A percentile compares a stretch with the other conserved stretches of the same genome.
phyloP scores from a whole-genome alignment of 192 early-diverging fungal species.

The Podila verticillata region DNA sequence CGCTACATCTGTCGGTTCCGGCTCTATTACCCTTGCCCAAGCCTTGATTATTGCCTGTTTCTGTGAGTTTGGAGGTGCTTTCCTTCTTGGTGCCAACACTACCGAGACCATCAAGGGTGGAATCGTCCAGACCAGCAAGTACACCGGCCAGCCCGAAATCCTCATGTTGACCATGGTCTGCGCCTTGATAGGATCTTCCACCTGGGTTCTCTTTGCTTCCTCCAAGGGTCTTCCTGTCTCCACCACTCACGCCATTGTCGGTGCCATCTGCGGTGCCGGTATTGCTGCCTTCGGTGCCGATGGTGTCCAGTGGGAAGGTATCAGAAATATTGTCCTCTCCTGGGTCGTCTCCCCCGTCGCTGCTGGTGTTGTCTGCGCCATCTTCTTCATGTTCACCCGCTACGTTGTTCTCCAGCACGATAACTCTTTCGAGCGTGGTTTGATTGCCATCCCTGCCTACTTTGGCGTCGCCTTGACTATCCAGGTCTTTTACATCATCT shows the following conservation, averaged over 20 bases:
- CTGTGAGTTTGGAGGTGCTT: conserved; percentile 81
- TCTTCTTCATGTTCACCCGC: conserved; percentile 75
- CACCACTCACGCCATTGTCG: conserved; percentile 87
- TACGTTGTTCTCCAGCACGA: conserved; percentile 70
- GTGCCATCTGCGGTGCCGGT: conserved; percentile 79
- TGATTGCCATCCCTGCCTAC: conserved; percentile 76
- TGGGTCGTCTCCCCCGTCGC: conserved; percentile 82
- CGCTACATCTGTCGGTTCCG: conserved; percentile 85
- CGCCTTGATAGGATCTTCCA: conserved; percentile 78
- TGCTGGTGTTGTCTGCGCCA: conserved; percentile 69
- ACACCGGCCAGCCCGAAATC: conserved; percentile 67
- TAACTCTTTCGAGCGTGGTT: conserved; percentile 68
- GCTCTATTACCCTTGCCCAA: conserved; percentile 77
- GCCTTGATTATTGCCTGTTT: conserved; percentile 83
- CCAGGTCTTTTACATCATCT: conserved; percentile 75
- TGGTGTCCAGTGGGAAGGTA: conserved; percentile 68
- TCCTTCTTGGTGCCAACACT: conserved; percentile 73
- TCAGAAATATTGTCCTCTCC: conserved; percentile 42
- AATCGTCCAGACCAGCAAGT: conserved; percentile 65
- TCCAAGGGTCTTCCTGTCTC: conserved; percentile 77
- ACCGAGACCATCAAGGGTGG: conserved; percentile 82
- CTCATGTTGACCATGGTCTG: conserved; percentile 85
- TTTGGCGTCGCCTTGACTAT: conserved; percentile 73
- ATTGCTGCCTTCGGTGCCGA: conserved; percentile 75
- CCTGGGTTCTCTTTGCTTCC: conserved; percentile 81